Conservation (phyloP, 2,329 filamentous ascomycete genomes). For the Cladosporium sp. region DNA sequence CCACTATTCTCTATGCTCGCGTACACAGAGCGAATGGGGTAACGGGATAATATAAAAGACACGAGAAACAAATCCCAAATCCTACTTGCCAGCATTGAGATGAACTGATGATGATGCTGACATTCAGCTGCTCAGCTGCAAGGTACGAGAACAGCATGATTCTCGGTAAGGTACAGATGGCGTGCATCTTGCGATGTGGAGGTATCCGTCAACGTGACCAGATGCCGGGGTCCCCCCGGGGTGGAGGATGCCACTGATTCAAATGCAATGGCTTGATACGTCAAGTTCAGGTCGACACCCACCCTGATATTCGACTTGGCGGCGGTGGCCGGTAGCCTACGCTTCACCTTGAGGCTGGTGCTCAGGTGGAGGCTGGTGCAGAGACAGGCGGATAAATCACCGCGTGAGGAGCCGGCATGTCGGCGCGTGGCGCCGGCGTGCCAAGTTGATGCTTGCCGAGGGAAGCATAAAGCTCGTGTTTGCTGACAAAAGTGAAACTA, state of each 20-base stretch:
- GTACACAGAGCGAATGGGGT: constrained; percentile 1
- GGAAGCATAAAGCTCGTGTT: background rate
- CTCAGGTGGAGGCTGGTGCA: background rate
- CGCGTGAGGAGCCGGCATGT: background rate
- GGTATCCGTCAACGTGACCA: background rate
- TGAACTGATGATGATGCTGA: constrained; percentile 4
- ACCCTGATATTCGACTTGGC: background rate
- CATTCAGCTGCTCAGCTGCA: constrained; percentile 3
- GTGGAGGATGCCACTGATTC: constrained; percentile 4
- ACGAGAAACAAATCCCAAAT: constrained; percentile 5
- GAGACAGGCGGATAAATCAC: background rate
- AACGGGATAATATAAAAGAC: constrained; percentile 7
- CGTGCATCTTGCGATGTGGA: background rate
- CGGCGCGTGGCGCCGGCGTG: background rate
- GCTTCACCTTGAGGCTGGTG: background rate
- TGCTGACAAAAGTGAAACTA: background rate
- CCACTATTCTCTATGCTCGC: constrained; percentile 7
- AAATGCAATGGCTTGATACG: background rate
- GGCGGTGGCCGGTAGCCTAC: background rate
- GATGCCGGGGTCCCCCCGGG: constrained; percentile 6
- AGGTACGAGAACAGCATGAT: constrained; percentile 1
- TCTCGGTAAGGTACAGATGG: background rate
- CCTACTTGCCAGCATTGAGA: background rate
- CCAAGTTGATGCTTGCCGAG: background rate
- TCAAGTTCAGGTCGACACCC: constrained; percentile 1